Evolutionary conservation across 2,329 filamentous ascomycete species (phyloP), one percentile per base, ranked within the genome.

Genomic region (Trichoderma lentiforme): DNA sequence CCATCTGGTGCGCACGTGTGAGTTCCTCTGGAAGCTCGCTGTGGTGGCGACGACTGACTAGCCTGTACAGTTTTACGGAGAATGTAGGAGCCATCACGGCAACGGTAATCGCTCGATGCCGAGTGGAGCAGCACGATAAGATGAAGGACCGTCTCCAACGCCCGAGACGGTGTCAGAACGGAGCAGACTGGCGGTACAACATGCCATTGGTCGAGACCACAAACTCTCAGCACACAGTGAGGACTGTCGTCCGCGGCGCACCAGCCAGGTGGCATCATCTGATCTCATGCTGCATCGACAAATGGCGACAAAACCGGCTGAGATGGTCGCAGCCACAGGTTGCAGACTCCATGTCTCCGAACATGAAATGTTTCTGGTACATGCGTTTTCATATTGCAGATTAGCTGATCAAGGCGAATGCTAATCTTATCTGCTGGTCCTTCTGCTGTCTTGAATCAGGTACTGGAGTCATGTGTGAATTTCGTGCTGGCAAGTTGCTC

Each of bases 111-210:
- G 57, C 66, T 70, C 28, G 57, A 70, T 28, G 39, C 39, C 53
- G 57, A 53, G 53, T 62, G 66, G 66, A 69, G 57, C 53, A n/a
- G 18, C 34, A 28, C 28, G 66, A 61, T 69, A 60, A 69, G 57
- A 69, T 69, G 66, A 61, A 69, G 66, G 66, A 69, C 66, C 53
- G 56, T 61, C 66, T 69, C 36, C 53, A 51, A 28, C 36, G 56
- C 56, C 58, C 34, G 66, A 61, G 66, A 69, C 66, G 56, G 66
- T 69, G 39, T 69, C 56, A 69, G 66, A 69, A 69, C 56, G 56
- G 66, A 61, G 56, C 56, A 61, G 21, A 51, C 26, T 24, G n/a
- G 24, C 39, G 30, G 28, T 58, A 30, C 57, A 51, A 43, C 66
- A 28, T 62, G 57, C 61, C 57, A 70, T 70, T 70, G 66, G 66